A percentile compares a stretch with the other conserved stretches of the same genome.
Conservation (phyloP, 306 rosid species). For the Castanea sativa region DNA sequence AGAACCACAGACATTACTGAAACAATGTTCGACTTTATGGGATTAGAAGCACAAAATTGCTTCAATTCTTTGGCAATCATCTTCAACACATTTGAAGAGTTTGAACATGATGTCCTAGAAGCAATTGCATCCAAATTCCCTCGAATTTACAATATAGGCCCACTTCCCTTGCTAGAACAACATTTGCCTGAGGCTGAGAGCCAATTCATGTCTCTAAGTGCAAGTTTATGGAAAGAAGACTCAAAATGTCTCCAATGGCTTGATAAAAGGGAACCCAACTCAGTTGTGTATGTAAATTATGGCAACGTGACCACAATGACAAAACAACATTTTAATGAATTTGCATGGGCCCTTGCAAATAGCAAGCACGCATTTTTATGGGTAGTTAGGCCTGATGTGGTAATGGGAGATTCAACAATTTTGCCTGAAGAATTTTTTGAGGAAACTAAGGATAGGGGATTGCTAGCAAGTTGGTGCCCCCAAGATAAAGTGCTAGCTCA, state of each 20-base stretch:
- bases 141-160: slow-evolving; percentile 30
- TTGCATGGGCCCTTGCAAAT: slow-evolving; percentile 44
- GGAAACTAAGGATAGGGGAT: slow-evolving; percentile 30
- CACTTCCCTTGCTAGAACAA: slow-evolving; percentile 13
- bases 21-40: slow-evolving; percentile 28
- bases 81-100: slow-evolving; percentile 33
- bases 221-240: slow-evolving; percentile 45
- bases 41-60: slow-evolving; percentile 21
- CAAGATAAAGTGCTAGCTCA: slow-evolving; percentile 33
- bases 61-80: slow-evolving; percentile 25
- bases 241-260: slow-evolving; percentile 29
- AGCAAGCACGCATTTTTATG: slow-evolving; percentile 34
- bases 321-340: slow-evolving; percentile 16
- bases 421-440: slow-evolving; percentile 27
- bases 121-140: slow-evolving; percentile 27
- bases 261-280: slow-evolving; percentile 15
- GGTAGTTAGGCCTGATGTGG: slow-evolving; percentile 35
- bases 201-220: slow-evolving; percentile 15
- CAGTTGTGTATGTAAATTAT: slow-evolving; percentile 34
- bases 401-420: slow-evolving; percentile 2
- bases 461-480: slow-evolving; percentile 32
- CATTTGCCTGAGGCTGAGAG: slow-evolving; percentile 9
- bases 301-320: slow-evolving; percentile 31
- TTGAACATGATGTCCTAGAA: slow-evolving; percentile 24
- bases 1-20: slow-evolving; percentile 13